Evolutionary conservation across 163 green algal genomes (phyloP).

Genomic region (Trebouxiophyceae sp.): DNA sequence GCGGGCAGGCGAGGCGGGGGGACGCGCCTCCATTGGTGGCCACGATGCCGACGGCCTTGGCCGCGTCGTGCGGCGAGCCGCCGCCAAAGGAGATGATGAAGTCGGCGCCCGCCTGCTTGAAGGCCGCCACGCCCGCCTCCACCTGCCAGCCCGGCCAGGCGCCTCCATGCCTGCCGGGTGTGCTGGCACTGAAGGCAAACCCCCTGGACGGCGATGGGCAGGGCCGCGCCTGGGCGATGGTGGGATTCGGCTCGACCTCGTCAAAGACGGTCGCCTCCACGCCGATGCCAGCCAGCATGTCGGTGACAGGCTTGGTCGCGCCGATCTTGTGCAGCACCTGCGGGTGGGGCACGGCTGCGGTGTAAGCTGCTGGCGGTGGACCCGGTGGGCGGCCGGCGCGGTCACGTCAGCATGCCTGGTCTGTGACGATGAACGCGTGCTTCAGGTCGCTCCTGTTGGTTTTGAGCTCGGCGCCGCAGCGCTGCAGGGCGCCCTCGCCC

Average conservation of each 20-base stretch:
- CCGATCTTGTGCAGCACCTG: conserved; percentile 17
- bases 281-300: conserved; percentile 11
- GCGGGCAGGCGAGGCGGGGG: not conserved
- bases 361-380: too few relatives aligned
- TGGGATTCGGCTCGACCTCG: conserved; percentile 28
- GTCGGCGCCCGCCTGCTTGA: conserved; percentile 3
- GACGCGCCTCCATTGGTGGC: conserved; percentile 10
- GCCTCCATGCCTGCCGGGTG: not conserved
- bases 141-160: not conserved
- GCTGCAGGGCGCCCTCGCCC: conserved; percentile 13
- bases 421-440: conserved; percentile 35
- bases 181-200: not conserved
- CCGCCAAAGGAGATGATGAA: conserved; percentile 30
- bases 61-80: conserved; percentile 20
- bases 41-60: conserved; percentile 27
- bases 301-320: conserved; percentile 13
- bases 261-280: conserved; percentile 17
- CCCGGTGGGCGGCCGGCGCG: too few relatives aligned
- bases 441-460: conserved; percentile 11
- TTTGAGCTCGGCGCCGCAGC: conserved; percentile 11
- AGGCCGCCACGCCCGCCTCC: not conserved
- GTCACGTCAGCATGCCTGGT: conserved; percentile 9
- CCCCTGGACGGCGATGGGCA: conserved; percentile 8
- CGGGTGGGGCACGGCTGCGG: not conserved
- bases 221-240: conserved; percentile 8